These are phyloP conservation scores for Mycena polygramma DNA, from an alignment of 768 basidiomycete species.

Conservation along the genomic window DNA sequence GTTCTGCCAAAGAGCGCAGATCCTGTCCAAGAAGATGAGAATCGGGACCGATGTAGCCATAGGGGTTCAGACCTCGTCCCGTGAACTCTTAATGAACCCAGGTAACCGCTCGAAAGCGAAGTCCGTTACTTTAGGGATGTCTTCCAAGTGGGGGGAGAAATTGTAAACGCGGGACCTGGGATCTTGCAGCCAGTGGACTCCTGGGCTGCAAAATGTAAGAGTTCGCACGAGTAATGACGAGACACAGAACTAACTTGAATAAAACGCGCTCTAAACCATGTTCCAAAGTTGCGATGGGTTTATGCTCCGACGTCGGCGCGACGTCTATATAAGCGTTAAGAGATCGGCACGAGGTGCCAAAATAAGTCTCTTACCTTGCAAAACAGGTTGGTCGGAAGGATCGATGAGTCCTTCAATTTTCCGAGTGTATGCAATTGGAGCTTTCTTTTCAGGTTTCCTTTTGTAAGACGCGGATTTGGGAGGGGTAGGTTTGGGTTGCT, in stretches of 20 bases:
- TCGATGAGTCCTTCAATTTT: slow-evolving; percentile 53
- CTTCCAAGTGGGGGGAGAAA: slow-evolving; percentile 78
- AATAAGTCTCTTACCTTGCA: slow-evolving; percentile 33
- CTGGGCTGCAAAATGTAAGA: slow-evolving; percentile 66
- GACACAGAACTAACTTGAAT: slow-evolving; percentile 70
- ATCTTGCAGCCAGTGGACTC: slow-evolving; percentile 91
- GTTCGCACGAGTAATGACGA: slow-evolving; percentile 10
- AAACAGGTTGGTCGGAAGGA: slow-evolving; percentile 28
- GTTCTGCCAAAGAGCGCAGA: slow-evolving; percentile 69
- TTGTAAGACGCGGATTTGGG: background rate
- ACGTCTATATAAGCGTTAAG: slow-evolving; percentile 57
- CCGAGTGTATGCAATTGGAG: slow-evolving; percentile 41
- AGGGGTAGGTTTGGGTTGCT: background rate
- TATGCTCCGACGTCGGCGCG: slow-evolving; percentile 55
- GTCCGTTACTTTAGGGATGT: slow-evolving; percentile 80
- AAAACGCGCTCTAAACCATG: slow-evolving; percentile 80
- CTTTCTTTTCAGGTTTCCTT: background rate
- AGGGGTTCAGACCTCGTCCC: slow-evolving; percentile 66
- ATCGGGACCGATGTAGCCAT: background rate
- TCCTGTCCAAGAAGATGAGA: slow-evolving; percentile 59
- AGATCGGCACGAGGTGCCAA: background rate
- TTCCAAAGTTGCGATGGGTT: slow-evolving; percentile 72
- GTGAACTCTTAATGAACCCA: slow-evolving; percentile 83
- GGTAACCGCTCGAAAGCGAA: slow-evolving; percentile 88
- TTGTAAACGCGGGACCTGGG: slow-evolving; percentile 89